Evolutionary conservation across 2,329 filamentous ascomycete species (phyloP).

Genomic region (Cadophora sp.): DNA sequence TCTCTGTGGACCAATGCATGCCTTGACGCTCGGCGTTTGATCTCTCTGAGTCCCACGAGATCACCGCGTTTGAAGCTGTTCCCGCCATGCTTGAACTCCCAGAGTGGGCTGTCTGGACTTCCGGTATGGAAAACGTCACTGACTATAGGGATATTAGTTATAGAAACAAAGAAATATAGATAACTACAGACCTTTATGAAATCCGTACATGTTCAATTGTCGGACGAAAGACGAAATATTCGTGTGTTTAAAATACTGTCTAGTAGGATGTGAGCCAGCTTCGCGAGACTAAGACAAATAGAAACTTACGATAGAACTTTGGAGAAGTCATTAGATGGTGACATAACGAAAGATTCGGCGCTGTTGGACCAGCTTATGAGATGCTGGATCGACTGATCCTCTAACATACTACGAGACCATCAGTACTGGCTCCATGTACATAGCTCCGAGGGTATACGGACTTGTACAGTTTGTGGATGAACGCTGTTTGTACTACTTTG

Average conservation of each 20-base stretch:
- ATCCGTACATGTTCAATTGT: slow-evolving; percentile 99
- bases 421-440: slow-evolving; percentile 21
- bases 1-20: slow-evolving; percentile 94
- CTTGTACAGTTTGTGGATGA: slow-evolving; percentile 99
- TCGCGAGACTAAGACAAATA: slow-evolving; percentile 2
- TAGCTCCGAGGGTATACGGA: slow-evolving; percentile 53
- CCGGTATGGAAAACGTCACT: slow-evolving; percentile 98
- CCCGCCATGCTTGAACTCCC: slow-evolving; percentile 99
- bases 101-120: slow-evolving; percentile 89
- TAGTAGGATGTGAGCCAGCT: slow-evolving; percentile 47
- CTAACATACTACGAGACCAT: slow-evolving; percentile 77
- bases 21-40: slow-evolving; percentile 91
- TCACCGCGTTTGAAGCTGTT: slow-evolving; percentile 92
- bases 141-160: slow-evolving; percentile 59
- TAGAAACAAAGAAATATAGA: slow-evolving; percentile 13
- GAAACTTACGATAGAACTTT: slow-evolving; percentile 94
- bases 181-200: slow-evolving; percentile 83
- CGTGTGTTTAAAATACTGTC: slow-evolving; percentile 99
- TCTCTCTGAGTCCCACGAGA: slow-evolving; percentile 87
- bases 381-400: slow-evolving; percentile 91
- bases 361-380: slow-evolving; percentile 95
- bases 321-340: slow-evolving; percentile 94
- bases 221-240: slow-evolving; percentile 99
- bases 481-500: slow-evolving; percentile 97
- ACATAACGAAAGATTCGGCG: slow-evolving; percentile 99